Conservation (phyloP, 106 monocot genomes). For the Alisma plantagoaquatica region DNA sequence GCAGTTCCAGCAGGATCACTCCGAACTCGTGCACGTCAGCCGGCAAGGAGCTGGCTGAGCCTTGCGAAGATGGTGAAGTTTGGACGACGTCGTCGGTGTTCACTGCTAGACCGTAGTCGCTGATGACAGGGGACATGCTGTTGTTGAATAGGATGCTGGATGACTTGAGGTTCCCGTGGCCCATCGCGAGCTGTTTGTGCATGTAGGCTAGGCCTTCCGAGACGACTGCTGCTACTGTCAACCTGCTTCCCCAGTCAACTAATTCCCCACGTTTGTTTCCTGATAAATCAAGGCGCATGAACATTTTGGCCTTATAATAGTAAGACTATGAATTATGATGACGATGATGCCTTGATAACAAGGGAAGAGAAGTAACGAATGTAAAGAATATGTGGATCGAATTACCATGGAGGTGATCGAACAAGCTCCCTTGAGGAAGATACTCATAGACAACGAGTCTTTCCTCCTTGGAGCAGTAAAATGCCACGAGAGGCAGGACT, state of each 20-base stretch:
- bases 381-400: too few relatives aligned
- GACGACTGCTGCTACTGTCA: conserved; percentile 44
- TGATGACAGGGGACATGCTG: conserved; percentile 38
- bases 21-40: conserved; percentile 94
- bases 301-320: too few relatives aligned
- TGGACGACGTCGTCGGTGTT: conserved; percentile 64
- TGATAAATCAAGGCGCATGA: too few relatives aligned
- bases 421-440: conserved; percentile 64
- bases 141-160: conserved; percentile 34
- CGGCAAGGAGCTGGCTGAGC: conserved; percentile 63
- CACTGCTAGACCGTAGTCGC: conserved; percentile 64
- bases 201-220: conserved; percentile 71
- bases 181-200: conserved; percentile 39
- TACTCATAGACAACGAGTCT: conserved; percentile 80
- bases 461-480: conserved; percentile 79
- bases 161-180: conserved; percentile 95
- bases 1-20: conserved; percentile 77
- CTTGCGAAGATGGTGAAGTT: conserved; percentile 48
- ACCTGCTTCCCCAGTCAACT: conserved; percentile 50
- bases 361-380: too few relatives aligned
- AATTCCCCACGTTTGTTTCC: conserved; percentile 57
- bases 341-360: too few relatives aligned
- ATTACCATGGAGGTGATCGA: conserved; percentile 74
- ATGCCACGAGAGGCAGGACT: conserved; percentile 52
- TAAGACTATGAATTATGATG: too few relatives aligned